phyloP scores from a whole-genome alignment of 2,329 filamentous ascomycete species.

The Botrytis aclada region DNA sequence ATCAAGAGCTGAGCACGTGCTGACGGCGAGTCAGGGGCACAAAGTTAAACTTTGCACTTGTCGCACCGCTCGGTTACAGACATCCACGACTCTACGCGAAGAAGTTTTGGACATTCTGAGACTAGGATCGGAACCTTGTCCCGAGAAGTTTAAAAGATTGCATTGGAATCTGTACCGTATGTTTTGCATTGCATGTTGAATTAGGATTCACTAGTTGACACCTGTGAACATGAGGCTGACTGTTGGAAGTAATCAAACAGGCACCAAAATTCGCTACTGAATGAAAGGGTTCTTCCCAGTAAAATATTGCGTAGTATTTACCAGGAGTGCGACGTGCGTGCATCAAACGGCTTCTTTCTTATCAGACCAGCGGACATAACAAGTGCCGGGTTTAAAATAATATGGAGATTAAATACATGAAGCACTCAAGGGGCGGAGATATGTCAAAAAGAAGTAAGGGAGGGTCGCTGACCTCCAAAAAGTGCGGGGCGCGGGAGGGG shows the following conservation, averaged over 20 bases:
- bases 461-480: not conserved
- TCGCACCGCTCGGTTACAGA: not conserved
- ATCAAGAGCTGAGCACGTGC: not conserved
- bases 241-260: not conserved
- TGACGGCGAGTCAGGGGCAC: conserved; percentile 2
- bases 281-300: not conserved
- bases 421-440: conserved; percentile 2
- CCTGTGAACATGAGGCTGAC: not conserved
- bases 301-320: not conserved
- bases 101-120: not conserved
- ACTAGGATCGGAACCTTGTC: conserved; percentile 4
- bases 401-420: conserved; percentile 1
- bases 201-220: not conserved
- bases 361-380: not conserved
- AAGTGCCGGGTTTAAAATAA: not conserved
- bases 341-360: not conserved
- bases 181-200: conserved; percentile 12
- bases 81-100: not conserved
- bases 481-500: conserved; percentile 2
- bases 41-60: conserved; percentile 1
- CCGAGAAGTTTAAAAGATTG: conserved; percentile 7
- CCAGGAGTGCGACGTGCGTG: not conserved
- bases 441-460: conserved; percentile 14
- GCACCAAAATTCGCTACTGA: not conserved
- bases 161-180: not conserved